A percentile compares a stretch with the other conserved stretches of the same genome.
phyloP scores from a whole-genome alignment of 2,329 filamentous ascomycete genomes.

The Stagonosporopsis rhizophila region DNA sequence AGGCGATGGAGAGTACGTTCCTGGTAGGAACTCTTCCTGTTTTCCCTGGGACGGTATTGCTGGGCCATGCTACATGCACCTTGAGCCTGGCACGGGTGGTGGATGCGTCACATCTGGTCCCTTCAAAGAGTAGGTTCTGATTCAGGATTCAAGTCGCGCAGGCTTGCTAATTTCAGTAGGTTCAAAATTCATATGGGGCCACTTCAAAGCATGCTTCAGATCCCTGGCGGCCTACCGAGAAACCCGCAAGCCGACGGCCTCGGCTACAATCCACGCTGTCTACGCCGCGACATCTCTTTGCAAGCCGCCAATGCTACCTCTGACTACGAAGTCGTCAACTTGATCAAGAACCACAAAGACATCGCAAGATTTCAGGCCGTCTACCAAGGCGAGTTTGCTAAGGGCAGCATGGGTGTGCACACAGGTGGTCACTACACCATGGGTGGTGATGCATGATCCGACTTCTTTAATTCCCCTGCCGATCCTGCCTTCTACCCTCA shows the following conservation, averaged over 20 bases:
- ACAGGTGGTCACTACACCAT: conserved; percentile 56
- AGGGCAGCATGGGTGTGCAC: conserved; percentile 51
- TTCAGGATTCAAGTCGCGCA: not conserved
- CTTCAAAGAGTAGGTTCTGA: conserved; percentile 52
- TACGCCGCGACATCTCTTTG: conserved; percentile 47
- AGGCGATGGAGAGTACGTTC: conserved; percentile 53
- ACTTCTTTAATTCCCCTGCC: conserved; percentile 55
- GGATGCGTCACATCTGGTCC: conserved; percentile 62
- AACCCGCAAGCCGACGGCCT: conserved; percentile 41
- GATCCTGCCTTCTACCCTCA: conserved; percentile 57
- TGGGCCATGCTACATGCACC: conserved; percentile 11
- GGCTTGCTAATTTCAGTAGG: conserved; percentile 7
- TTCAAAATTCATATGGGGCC: conserved; percentile 57
- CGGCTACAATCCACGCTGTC: conserved; percentile 47
- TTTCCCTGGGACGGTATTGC: conserved; percentile 23
- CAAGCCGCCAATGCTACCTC: conserved; percentile 32
- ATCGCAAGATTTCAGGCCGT: conserved; percentile 45
- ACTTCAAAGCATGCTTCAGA: conserved; percentile 46
- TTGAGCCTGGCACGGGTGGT: conserved; percentile 56
- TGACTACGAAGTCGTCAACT: conserved; percentile 29
- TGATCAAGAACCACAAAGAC: conserved; percentile 34
- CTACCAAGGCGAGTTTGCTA: conserved; percentile 49
- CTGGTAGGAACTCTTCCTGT: conserved; percentile 36
- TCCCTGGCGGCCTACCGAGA: conserved; percentile 20
- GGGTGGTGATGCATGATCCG: conserved; percentile 31